phyloP scores from a whole-genome alignment of 208 protist genomes.

The Angomonas deanei region DNA sequence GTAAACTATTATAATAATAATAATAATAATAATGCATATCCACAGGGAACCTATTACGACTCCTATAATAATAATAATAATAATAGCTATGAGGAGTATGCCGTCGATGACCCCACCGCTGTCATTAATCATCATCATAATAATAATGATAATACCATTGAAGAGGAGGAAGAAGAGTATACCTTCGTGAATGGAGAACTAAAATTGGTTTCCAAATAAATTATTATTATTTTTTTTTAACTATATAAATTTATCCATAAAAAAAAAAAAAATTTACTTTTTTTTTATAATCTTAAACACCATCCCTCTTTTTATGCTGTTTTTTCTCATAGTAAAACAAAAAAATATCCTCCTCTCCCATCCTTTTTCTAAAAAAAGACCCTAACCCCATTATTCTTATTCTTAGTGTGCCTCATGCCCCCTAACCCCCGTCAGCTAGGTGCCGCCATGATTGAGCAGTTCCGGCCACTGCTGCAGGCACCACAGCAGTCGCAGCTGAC shows the following conservation, averaged over 20 bases:
- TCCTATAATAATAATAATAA: no score
- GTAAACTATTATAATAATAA: neutral
- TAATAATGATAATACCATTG: neutral
- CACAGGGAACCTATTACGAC: neutral
- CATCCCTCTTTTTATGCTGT: no score
- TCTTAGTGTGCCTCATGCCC: no score
- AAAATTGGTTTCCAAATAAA: conserved; percentile 10
- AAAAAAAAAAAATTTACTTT: no score
- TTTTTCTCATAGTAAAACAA: no score
- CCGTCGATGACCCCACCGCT: neutral
- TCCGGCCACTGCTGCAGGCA: neutral
- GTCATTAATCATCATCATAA: neutral
- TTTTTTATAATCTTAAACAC: neutral
- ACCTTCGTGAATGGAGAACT: neutral
- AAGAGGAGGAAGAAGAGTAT: neutral
- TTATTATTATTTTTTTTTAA: conserved; percentile 11
- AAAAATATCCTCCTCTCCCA: no score
- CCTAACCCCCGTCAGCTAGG: neutral
- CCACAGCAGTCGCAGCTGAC: no score
- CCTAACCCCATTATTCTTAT: no score
- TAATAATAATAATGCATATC: no score
- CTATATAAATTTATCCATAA: no score
- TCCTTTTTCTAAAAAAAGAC: neutral
- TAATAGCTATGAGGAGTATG: no score
- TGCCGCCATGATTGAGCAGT: neutral